Evolutionary conservation across 306 rosid species (phyloP).

Genomic region (Cotoneaster glaucophyllus): DNA sequence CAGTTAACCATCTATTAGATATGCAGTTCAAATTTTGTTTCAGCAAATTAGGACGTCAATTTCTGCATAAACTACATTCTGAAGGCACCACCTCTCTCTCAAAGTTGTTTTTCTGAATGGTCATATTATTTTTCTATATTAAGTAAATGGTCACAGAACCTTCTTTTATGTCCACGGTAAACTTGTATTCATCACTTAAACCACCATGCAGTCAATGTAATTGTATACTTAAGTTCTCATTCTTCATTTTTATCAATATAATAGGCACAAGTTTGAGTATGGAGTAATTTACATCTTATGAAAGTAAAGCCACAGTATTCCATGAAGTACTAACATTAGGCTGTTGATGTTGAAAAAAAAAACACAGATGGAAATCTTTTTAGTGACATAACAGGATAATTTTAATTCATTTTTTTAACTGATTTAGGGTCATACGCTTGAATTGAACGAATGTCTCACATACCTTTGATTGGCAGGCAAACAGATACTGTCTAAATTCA

Average conservation of each 20-base stretch:
- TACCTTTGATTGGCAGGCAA: constrained; percentile 94
- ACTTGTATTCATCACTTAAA: background rate
- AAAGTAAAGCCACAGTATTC: background rate
- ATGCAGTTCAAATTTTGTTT: constrained; percentile 1
- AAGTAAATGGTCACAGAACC: background rate
- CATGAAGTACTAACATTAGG: background rate
- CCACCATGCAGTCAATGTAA: background rate
- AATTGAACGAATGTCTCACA: constrained; percentile 10
- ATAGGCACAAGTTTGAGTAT: background rate
- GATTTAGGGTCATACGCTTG: background rate
- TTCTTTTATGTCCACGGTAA: background rate
- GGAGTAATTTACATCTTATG: background rate
- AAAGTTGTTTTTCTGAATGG: background rate
- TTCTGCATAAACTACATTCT: background rate
- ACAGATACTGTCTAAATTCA: constrained; percentile 93
- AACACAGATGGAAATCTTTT: constrained; percentile 1
- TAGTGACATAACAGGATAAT: constrained; percentile 1
- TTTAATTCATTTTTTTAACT: background rate
- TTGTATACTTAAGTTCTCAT: background rate
- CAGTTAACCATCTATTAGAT: constrained; percentile 26
- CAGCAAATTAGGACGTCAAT: background rate
- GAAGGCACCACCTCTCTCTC: background rate
- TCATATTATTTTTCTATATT: background rate
- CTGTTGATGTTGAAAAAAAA: background rate
- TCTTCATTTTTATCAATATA: background rate